A percentile compares a stretch with the other conserved stretches of the same genome.
phyloP scores from a whole-genome alignment of 169 alveolate species.

The Cyclospora cayetanensis region DNA sequence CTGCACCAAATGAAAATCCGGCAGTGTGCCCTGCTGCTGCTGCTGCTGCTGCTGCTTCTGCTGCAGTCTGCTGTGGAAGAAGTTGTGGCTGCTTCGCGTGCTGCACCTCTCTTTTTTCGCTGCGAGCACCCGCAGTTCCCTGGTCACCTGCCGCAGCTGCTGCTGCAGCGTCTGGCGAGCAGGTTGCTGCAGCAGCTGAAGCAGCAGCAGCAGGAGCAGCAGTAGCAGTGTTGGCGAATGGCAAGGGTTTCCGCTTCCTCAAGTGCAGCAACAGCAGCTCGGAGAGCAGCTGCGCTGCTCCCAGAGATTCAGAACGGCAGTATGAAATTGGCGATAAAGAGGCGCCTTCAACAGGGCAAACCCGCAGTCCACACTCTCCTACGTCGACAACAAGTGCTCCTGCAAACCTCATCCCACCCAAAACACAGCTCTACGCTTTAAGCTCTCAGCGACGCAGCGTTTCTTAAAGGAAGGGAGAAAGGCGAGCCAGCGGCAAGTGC shows the following conservation, averaged over 20 bases:
- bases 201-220: conserved; percentile 36
- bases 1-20: background rate
- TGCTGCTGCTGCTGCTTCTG: conserved; percentile 52
- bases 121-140: background rate
- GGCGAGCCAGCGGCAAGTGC: background rate
- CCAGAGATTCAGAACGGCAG: background rate
- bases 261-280: conserved; percentile 53
- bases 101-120: background rate
- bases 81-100: background rate
- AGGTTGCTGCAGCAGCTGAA: conserved; percentile 2
- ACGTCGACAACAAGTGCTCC: conserved; percentile 43
- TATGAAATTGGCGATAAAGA: conserved; percentile 32
- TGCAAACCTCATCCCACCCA: background rate
- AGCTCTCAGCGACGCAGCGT: background rate
- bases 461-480: background rate
- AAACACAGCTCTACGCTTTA: conserved; percentile 46
- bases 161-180: background rate
- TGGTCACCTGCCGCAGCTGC: background rate
- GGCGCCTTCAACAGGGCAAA: conserved; percentile 12
- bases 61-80: background rate
- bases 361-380: conserved; percentile 33
- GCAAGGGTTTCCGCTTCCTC: background rate
- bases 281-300: conserved; percentile 38
- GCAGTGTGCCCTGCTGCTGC: conserved; percentile 17
- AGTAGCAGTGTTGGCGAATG: conserved; percentile 11